Percentiles rank a stretch among this genome's conserved stretches.
Conservation (phyloP, 768 basidiomycete species). For the Suillus clintonianus region DNA sequence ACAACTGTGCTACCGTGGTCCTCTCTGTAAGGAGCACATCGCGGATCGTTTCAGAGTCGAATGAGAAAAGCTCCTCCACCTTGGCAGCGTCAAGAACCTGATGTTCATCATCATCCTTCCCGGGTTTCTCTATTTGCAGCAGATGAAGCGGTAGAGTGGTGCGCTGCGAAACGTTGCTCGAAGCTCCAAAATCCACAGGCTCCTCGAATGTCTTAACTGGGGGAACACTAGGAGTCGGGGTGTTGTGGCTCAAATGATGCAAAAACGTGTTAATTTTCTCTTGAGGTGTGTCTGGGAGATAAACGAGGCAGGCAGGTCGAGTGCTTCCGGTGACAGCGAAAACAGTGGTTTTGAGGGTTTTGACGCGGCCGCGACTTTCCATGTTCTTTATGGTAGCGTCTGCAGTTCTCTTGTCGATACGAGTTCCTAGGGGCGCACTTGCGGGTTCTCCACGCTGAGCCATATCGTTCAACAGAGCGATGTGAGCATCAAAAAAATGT, state of each 20-base stretch:
- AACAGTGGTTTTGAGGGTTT: conserved; percentile 66
- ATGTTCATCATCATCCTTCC: conserved; percentile 42
- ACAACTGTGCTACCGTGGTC: conserved; percentile 68
- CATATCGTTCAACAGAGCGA: conserved; percentile 59
- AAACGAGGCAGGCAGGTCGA: conserved; percentile 62
- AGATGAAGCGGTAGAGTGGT: conserved; percentile 44
- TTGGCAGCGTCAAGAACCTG: conserved; percentile 47
- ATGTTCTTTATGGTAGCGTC: conserved; percentile 58
- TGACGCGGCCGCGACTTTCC: conserved; percentile 68
- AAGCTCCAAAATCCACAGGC: conserved; percentile 56
- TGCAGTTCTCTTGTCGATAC: conserved; percentile 74
- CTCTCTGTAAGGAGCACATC: conserved; percentile 69
- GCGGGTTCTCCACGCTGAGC: conserved; percentile 63
- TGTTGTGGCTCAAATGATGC: conserved; percentile 45
- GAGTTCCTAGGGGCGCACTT: conserved; percentile 68
- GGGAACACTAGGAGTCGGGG: conserved; percentile 30
- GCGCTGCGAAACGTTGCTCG: conserved; percentile 29
- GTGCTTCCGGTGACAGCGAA: conserved; percentile 58
- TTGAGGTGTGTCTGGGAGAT: conserved; percentile 60
- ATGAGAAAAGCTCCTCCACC: conserved; percentile 53
- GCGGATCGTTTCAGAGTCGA: conserved; percentile 55
- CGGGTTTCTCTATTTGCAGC: conserved; percentile 47
- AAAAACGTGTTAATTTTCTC: conserved; percentile 61
- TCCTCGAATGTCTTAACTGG: conserved; percentile 55
- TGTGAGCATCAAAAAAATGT: conserved; percentile 70